phyloP scores from a whole-genome alignment of 2,329 filamentous ascomycete genomes.

The Beauveria brongniartii region DNA sequence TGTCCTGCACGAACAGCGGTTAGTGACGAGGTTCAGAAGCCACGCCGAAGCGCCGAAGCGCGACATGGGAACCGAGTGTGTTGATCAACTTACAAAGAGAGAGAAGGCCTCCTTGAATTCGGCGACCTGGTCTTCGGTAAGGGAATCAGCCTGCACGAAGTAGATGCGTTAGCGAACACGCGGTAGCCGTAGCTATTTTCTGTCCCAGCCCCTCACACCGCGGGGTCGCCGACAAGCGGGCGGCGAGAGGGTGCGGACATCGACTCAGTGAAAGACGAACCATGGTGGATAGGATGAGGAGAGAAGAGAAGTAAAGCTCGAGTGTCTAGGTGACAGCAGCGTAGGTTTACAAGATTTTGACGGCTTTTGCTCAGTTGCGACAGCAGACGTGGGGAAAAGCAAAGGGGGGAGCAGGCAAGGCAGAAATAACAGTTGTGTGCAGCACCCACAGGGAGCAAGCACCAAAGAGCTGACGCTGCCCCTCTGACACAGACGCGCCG shows the following conservation, averaged over 20 bases:
- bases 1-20: slow-evolving; percentile 51
- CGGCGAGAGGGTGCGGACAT: not conserved
- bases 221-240: slow-evolving; percentile 10
- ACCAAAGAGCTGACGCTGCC: not conserved
- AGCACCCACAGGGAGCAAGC: not conserved
- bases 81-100: slow-evolving; percentile 74
- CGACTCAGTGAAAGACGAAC: not conserved
- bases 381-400: slow-evolving; percentile 8
- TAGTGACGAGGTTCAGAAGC: slow-evolving; percentile 15
- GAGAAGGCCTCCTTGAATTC: slow-evolving; percentile 99
- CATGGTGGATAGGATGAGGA: slow-evolving; percentile 4
- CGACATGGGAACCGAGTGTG: not conserved
- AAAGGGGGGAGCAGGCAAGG: slow-evolving; percentile 6
- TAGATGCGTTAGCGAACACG: slow-evolving; percentile 18
- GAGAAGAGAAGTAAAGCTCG: not conserved
- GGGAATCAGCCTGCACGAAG: slow-evolving; percentile 73
- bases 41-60: not conserved
- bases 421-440: slow-evolving; percentile 10
- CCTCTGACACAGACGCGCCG: not conserved
- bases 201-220: slow-evolving; percentile 21
- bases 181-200: slow-evolving; percentile 3
- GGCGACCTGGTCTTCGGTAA: slow-evolving; percentile 99
- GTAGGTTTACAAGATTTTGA: not conserved
- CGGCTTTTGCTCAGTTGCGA: slow-evolving; percentile 3
- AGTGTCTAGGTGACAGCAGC: not conserved